Evolutionary conservation across 2,329 filamentous ascomycete genomes (phyloP).

Genomic region (Aspergillus sp.): DNA sequence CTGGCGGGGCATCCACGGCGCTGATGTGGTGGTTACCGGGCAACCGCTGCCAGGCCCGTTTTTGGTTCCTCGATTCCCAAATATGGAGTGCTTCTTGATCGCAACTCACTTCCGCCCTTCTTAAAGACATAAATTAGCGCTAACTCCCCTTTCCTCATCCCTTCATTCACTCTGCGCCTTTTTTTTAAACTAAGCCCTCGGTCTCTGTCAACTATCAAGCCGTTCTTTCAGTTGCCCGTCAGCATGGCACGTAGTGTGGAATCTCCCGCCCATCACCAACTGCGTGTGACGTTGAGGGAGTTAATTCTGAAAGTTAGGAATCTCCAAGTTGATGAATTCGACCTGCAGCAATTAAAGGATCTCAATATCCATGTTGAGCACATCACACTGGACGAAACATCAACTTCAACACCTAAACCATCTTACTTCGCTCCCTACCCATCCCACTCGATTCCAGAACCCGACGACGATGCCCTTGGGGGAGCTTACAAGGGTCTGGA

Average conservation of each 20-base stretch:
- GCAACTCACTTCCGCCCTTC: neutral
- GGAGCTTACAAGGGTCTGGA: constrained; percentile 1
- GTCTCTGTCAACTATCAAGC: neutral
- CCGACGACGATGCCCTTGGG: constrained; percentile 1
- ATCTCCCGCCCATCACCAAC: constrained; percentile 1
- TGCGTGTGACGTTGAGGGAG: constrained; percentile 1
- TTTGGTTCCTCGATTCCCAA: neutral
- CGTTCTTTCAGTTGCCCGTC: neutral
- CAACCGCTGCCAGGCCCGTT: neutral
- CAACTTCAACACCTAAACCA: neutral
- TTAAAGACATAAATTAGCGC: neutral
- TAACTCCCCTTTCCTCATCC: neutral
- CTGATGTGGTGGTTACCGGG: neutral
- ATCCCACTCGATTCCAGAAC: constrained; percentile 1
- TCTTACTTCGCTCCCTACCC: constrained; percentile 5
- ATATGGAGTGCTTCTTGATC: neutral
- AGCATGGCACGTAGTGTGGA: constrained; percentile 1
- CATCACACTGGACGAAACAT: constrained; percentile 1
- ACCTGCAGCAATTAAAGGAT: constrained; percentile 2
- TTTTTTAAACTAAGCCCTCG: neutral
- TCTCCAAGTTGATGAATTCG: constrained; percentile 2
- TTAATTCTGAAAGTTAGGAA: constrained; percentile 1
- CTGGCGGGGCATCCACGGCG: neutral
- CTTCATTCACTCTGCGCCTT: neutral
- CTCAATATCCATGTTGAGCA: constrained; percentile 2